phyloP scores from a whole-genome alignment of 306 rosid species.

The Quercus mongolica region DNA sequence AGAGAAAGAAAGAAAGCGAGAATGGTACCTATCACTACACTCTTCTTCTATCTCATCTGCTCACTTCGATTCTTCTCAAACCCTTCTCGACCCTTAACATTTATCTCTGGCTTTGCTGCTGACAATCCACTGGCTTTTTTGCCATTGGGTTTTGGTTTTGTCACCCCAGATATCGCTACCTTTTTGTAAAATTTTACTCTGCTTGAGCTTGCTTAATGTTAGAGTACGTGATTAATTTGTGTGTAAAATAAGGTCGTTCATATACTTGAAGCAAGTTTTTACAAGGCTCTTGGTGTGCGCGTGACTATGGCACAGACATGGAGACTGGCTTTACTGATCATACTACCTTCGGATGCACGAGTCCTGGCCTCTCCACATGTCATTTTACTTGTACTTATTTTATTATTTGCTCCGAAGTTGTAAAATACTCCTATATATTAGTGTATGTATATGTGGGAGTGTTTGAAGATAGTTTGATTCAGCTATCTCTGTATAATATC shows the following conservation, averaged over 20 bases:
- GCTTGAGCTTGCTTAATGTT: not conserved
- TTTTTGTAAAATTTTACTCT: not conserved
- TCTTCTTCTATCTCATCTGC: constrained; percentile 13
- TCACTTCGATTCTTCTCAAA: not conserved
- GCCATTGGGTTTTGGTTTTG: not conserved
- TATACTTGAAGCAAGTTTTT: not conserved
- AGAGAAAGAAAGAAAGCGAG: too few relatives aligned
- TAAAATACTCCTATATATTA: too few relatives aligned
- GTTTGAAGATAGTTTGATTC: too few relatives aligned
- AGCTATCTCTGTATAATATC: too few relatives aligned
- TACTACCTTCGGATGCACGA: too few relatives aligned
- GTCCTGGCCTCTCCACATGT: not conserved
- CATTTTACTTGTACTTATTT: not conserved
- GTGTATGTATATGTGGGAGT: too few relatives aligned
- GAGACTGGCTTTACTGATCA: not conserved
- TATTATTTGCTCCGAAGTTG: too few relatives aligned
- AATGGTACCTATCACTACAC: constrained; percentile 31
- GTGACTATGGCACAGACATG: not conserved
- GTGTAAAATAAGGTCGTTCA: not conserved
- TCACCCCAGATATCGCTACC: not conserved
- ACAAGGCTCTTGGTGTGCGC: not conserved
- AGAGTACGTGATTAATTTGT: not conserved
- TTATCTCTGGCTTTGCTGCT: not conserved
- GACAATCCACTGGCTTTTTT: not conserved
- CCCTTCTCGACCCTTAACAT: constrained; percentile 1